A percentile compares a stretch with the other conserved stretches of the same genome.
phyloP scores from a whole-genome alignment of 148 eudicot species.

The Chenopodium formosanum region DNA sequence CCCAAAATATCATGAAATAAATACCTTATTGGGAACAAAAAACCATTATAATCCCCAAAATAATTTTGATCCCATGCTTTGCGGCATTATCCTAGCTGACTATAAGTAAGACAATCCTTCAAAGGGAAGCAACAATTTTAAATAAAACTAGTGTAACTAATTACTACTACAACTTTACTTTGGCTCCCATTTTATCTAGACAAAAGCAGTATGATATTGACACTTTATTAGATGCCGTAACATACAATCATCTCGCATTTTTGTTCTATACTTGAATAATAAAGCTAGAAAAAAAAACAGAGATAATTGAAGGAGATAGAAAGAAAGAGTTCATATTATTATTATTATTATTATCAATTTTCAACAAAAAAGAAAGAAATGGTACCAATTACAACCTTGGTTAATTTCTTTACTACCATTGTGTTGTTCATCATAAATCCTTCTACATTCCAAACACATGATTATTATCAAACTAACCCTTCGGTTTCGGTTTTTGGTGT shows the following conservation, averaged over 20 bases:
- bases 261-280: too few relatives aligned
- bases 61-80: too few relatives aligned
- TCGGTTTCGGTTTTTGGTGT: background rate
- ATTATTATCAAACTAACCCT: background rate
- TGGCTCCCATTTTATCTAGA: background rate
- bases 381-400: slow-evolving; percentile 20
- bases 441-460: background rate
- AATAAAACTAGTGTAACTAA: too few relatives aligned
- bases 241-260: background rate
- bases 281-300: too few relatives aligned
- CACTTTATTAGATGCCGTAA: background rate
- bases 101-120: background rate
- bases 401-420: background rate
- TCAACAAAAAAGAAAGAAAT: background rate
- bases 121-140: background rate
- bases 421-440: slow-evolving; percentile 9
- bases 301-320: too few relatives aligned
- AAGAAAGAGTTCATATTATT: too few relatives aligned
- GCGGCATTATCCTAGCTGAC: background rate
- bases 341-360: background rate
- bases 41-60: too few relatives aligned
- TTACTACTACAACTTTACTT: background rate
- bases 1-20: too few relatives aligned
- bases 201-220: background rate
- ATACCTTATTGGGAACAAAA: too few relatives aligned